A percentile compares a stretch with the other conserved stretches of the same genome.
Evolutionary conservation across 1,284 basidiomycete species (phyloP).

Genomic region (Sanghuangporus weigelae): DNA sequence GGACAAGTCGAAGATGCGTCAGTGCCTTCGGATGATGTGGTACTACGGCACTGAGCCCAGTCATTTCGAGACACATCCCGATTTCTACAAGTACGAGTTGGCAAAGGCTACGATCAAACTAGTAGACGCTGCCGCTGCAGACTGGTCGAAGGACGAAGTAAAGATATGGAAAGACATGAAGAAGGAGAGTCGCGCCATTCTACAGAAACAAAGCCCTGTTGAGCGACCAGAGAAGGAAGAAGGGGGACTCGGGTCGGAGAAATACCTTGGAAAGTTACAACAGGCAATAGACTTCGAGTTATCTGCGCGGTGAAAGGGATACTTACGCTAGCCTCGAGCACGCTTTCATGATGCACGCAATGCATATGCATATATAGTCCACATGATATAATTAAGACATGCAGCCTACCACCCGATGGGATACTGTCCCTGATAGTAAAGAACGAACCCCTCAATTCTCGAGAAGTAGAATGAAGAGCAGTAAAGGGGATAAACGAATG

Average conservation of each 20-base stretch:
- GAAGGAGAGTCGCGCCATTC: conserved; percentile 17
- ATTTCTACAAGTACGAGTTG: conserved; percentile 3
- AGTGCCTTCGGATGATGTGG: conserved; percentile 52
- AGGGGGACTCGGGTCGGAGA: conserved; percentile 20
- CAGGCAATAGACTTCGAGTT: conserved; percentile 14
- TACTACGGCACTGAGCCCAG: conserved; percentile 18
- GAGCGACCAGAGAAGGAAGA: conserved; percentile 21
- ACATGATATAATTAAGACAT: conserved; percentile 9
- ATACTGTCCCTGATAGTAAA: conserved; percentile 4
- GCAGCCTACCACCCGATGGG: not conserved
- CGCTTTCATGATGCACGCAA: not conserved
- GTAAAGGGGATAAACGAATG: not conserved
- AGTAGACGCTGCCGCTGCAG: not conserved
- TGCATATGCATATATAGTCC: conserved; percentile 5
- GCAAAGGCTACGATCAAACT: not conserved
- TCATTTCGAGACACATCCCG: conserved; percentile 15
- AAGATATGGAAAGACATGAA: conserved; percentile 21
- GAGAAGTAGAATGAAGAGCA: conserved; percentile 2
- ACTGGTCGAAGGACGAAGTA: conserved; percentile 10
- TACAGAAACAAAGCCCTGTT: conserved; percentile 14
- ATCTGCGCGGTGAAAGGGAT: not conserved
- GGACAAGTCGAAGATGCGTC: conserved; percentile 44
- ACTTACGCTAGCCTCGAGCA: not conserved
- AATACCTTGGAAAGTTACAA: conserved; percentile 13
- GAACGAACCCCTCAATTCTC: not conserved